phyloP scores from a whole-genome alignment of 805 yeast genomes.

The Ogataea pignaliae region DNA sequence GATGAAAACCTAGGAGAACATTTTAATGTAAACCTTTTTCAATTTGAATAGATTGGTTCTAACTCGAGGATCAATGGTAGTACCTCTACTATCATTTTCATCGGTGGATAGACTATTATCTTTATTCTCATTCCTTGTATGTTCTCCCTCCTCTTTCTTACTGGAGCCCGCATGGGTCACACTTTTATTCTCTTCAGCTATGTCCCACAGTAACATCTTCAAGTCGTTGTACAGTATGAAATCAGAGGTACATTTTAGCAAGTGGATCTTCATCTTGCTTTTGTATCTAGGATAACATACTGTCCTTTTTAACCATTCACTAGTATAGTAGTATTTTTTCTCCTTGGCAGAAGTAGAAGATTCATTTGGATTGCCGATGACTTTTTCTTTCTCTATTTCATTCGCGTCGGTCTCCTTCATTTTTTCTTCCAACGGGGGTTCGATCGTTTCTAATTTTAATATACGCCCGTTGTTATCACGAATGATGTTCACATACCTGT shows the following conservation, averaged over 20 bases:
- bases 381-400: slow-evolving; percentile 1
- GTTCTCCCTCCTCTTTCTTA: neutral
- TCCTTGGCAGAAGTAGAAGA: neutral
- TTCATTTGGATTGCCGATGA: neutral
- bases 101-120: neutral
- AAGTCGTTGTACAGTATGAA: slow-evolving; percentile 27
- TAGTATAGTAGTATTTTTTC: slow-evolving; percentile 13
- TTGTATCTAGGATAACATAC: slow-evolving; percentile 42
- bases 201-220: slow-evolving; percentile 28
- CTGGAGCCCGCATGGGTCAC: neutral
- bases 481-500: slow-evolving; percentile 35
- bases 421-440: slow-evolving; percentile 9
- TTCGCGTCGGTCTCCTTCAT: slow-evolving; percentile 1
- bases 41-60: slow-evolving; percentile 22
- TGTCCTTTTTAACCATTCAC: slow-evolving; percentile 35
- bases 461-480: slow-evolving; percentile 36
- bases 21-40: slow-evolving; percentile 14
- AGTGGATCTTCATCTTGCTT: slow-evolving; percentile 39
- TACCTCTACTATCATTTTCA: slow-evolving; percentile 2
- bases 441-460: slow-evolving; percentile 33
- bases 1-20: neutral
- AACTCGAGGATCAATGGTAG: slow-evolving; percentile 26
- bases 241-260: slow-evolving; percentile 15
- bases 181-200: slow-evolving; percentile 17
- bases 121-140: neutral